Evolutionary conservation across 2,329 filamentous ascomycete species (phyloP), one percentile per base, ranked within the genome.

Genomic region (Diaporthe ampelina): DNA sequence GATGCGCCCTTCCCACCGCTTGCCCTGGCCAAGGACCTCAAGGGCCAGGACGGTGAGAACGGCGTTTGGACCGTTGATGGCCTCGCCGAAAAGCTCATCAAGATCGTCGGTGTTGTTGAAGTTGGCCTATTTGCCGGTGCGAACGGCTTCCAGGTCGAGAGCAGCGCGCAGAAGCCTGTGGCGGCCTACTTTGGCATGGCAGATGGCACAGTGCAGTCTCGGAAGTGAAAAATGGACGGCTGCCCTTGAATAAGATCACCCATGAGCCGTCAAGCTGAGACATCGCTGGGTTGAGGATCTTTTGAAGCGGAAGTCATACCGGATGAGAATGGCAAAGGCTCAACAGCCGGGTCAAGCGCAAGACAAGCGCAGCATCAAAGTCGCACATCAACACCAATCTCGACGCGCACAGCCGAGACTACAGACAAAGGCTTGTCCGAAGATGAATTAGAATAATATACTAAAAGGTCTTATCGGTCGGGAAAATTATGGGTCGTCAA

Each of bases 131-230:
- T 99, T 86, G 91, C 92, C 56, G 96, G 96, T 4, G 81, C 92
- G 79, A 95, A 96, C 75, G 96, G 96, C 0, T 86, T 90, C 21
- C 88, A 97, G 82, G 90, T 89, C 84, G 88, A 80, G 86, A 88
- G 91, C 63, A 93, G 94, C 63, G 95, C 94, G 0, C 95, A 98
- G 85, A 97, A 96, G 85, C 97, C 97, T 0, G 89, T 98, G 17
- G 95, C 95, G 37, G 95, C 95, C 32, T 99, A 98, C 85, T 99
- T 98, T 84, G 97, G 97, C 48, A 94, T 97, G 91, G 90, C 93
- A 58, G 94, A 94, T 80, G 94, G 94, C 4, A 87, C 86, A 15
- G 92, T 94, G 19, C 85, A 92, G 79, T 86, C 92, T 75, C 72
- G 52, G 73, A 75, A 56, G 48, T 61, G 26, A 56, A 43, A 43